Evolutionary conservation across 2,329 filamentous ascomycete species (phyloP).

Genomic region (Microdochium nivale): DNA sequence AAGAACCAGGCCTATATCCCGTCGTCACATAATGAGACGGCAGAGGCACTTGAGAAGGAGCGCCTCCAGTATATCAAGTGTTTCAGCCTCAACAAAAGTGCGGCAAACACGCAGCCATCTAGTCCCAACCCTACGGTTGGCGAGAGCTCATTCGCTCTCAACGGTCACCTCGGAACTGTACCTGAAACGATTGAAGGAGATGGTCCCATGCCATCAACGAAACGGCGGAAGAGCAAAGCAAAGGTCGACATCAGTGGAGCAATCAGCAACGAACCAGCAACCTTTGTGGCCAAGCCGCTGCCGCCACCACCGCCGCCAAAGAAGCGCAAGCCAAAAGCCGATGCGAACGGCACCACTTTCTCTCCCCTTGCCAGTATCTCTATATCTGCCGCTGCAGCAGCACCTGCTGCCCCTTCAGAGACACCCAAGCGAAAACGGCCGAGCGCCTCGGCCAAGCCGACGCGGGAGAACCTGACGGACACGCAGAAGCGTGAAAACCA

Average conservation of each 20-base stretch:
- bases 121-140: constrained; percentile 32
- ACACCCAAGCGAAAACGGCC: constrained; percentile 33
- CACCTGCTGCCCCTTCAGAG: constrained; percentile 5
- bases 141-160: constrained; percentile 1
- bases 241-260: constrained; percentile 22
- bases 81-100: constrained; percentile 48
- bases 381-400: background rate
- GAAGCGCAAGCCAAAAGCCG: constrained; percentile 39
- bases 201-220: constrained; percentile 34
- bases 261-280: constrained; percentile 33
- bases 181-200: constrained; percentile 20
- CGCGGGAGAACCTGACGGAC: constrained; percentile 69
- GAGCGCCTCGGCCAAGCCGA: constrained; percentile 40
- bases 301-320: constrained; percentile 26
- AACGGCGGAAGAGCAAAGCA: constrained; percentile 47
- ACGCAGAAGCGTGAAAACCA: constrained; percentile 79
- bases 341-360: constrained; percentile 25
- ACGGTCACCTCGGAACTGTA: constrained; percentile 5
- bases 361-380: constrained; percentile 19
- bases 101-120: constrained; percentile 48
- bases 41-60: constrained; percentile 45
- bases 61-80: constrained; percentile 49
- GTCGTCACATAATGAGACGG: constrained; percentile 45
- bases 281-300: constrained; percentile 29
- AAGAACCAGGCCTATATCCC: constrained; percentile 50